A percentile compares a stretch with the other conserved stretches of the same genome.
phyloP scores from a whole-genome alignment of 1,284 basidiomycete species.

The Malassezia yamatoensis region DNA sequence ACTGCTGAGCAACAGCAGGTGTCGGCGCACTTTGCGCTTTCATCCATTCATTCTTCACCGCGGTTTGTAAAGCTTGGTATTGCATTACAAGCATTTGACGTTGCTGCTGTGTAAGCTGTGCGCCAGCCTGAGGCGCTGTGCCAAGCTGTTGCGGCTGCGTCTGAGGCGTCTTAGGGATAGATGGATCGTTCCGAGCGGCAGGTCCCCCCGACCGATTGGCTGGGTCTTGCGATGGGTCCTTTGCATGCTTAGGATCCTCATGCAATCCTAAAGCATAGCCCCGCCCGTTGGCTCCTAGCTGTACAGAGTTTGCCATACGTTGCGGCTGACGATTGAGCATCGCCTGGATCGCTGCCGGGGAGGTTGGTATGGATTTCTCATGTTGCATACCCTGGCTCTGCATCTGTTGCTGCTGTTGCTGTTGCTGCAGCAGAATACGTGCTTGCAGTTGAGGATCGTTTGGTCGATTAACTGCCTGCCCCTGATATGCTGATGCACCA shows the following conservation, averaged over 20 bases:
- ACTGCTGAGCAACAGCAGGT: conserved; percentile 31
- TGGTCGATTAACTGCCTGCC: conserved; percentile 1
- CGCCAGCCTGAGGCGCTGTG: background rate
- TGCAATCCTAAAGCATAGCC: background rate
- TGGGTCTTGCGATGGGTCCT: background rate
- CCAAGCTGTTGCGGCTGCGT: background rate
- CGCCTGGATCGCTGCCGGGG: background rate
- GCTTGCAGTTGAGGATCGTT: conserved; percentile 35
- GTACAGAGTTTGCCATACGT: background rate
- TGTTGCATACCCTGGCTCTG: conserved; percentile 21
- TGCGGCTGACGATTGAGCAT: background rate
- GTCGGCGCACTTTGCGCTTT: conserved; percentile 37
- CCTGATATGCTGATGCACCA: conserved; percentile 19
- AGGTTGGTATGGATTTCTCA: conserved; percentile 13
- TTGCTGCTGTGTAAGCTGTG: conserved; percentile 34
- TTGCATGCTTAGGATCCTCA: background rate
- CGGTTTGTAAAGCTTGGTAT: conserved; percentile 32
- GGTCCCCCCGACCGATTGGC: background rate
- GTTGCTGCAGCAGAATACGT: conserved; percentile 32
- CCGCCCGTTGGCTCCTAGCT: background rate
- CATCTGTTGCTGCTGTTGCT: conserved; percentile 32
- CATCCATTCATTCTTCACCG: conserved; percentile 36
- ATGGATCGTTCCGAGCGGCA: background rate
- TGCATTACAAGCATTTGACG: conserved; percentile 37
- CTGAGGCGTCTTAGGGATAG: background rate